A percentile compares a stretch with the other conserved stretches of the same genome.
phyloP scores from a whole-genome alignment of 2,329 filamentous ascomycete genomes.

The Monosporascus cannonballus region DNA sequence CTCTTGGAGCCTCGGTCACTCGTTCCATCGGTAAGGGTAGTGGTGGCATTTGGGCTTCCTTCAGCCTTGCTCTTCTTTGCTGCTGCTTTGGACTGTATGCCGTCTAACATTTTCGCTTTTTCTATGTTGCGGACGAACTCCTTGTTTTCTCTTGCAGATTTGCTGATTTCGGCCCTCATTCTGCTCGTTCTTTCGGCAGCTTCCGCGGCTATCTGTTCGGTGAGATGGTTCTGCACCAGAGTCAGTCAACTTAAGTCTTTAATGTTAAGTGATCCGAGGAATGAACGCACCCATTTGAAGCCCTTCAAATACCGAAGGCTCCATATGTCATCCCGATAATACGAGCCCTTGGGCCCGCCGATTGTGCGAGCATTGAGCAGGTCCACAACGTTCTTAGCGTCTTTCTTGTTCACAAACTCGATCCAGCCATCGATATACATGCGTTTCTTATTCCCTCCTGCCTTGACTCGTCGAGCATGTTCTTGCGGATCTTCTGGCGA shows the following conservation, averaged over 20 bases:
- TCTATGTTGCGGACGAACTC: conserved; percentile 75
- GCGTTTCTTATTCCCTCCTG: conserved; percentile 77
- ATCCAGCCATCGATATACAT: conserved; percentile 84
- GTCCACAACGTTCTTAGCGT: conserved; percentile 71
- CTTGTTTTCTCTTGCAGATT: conserved; percentile 73
- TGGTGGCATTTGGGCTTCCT: conserved; percentile 5
- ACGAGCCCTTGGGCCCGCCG: conserved; percentile 76
- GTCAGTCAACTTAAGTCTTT: background rate
- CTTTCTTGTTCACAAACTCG: conserved; percentile 69
- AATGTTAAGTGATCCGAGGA: conserved; percentile 30
- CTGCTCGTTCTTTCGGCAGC: conserved; percentile 72
- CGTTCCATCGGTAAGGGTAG: background rate
- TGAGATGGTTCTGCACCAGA: conserved; percentile 41
- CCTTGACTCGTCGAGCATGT: conserved; percentile 60
- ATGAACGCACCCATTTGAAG: conserved; percentile 63
- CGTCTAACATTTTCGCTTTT: conserved; percentile 70
- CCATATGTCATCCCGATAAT: conserved; percentile 85
- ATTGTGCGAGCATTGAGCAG: conserved; percentile 72
- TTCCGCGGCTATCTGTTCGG: conserved; percentile 74
- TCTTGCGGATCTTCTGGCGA: conserved; percentile 66
- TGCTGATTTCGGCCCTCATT: conserved; percentile 71
- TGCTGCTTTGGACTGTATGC: conserved; percentile 59
- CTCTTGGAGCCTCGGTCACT: conserved; percentile 6
- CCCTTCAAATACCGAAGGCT: conserved; percentile 74
- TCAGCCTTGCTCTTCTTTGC: conserved; percentile 32